Percentiles rank a stretch among this genome's conserved stretches.
Conservation (phyloP, 2,329 filamentous ascomycete species). For the Stagonosporopsis vannaccii region DNA sequence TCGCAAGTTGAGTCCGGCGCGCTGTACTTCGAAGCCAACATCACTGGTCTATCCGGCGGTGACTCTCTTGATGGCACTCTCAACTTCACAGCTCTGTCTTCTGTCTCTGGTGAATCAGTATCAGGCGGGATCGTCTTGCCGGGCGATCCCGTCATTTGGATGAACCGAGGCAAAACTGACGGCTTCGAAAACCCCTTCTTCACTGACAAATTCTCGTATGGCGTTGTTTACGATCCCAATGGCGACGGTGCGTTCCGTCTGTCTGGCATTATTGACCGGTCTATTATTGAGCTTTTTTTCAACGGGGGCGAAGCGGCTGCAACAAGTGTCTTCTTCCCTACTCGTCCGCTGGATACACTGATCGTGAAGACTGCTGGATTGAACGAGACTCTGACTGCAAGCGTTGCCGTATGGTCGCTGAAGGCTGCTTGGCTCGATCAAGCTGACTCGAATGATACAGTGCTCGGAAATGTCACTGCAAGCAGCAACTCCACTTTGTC, state of each 20-base stretch:
- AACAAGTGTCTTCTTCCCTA: conserved; percentile 61
- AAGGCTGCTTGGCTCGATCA: conserved; percentile 49
- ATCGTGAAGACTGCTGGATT: conserved; percentile 40
- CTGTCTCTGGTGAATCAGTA: conserved; percentile 58
- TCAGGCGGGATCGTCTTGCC: conserved; percentile 57
- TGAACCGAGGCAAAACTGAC: conserved; percentile 58
- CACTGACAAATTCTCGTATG: conserved; percentile 60
- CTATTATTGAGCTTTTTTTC: conserved; percentile 63
- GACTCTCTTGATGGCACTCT: conserved; percentile 50
- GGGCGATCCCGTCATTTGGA: conserved; percentile 54
- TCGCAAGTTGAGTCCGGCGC: conserved; percentile 58
- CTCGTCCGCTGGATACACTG: conserved; percentile 51
- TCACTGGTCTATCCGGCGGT: conserved; percentile 52
- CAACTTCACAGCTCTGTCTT: conserved; percentile 63
- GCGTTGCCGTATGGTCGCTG: conserved; percentile 51
- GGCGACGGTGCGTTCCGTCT: conserved; percentile 49
- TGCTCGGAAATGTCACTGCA: conserved; percentile 46
- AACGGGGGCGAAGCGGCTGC: conserved; percentile 60
- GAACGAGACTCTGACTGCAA: conserved; percentile 47
- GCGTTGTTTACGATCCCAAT: conserved; percentile 32
- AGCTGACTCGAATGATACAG: conserved; percentile 38
- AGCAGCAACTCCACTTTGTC: background rate
- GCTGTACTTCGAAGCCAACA: conserved; percentile 63
- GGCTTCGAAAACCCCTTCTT: conserved; percentile 64
- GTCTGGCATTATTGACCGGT: conserved; percentile 61